Conservation (phyloP, 768 basidiomycete genomes). For the Amanita jacksonii region DNA sequence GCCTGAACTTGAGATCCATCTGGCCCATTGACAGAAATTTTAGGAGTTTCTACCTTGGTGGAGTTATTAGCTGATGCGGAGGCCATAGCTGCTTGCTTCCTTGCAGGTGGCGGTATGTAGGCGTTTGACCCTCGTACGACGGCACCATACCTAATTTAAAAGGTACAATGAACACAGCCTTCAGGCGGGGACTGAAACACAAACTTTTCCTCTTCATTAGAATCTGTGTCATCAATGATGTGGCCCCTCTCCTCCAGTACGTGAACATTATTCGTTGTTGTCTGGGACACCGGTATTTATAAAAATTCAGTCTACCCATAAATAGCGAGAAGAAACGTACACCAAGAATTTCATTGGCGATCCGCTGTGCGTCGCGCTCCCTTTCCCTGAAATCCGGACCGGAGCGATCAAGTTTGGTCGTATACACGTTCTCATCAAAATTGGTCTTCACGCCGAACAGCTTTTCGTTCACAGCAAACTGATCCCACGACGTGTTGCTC, state of each 20-base stretch:
- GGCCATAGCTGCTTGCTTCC: constrained; percentile 33
- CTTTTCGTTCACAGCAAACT: constrained; percentile 88
- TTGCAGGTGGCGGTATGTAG: constrained; percentile 90
- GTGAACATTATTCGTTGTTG: constrained; percentile 65
- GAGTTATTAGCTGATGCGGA: constrained; percentile 17
- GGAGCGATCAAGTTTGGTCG: constrained; percentile 82
- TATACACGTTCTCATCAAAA: constrained; percentile 92
- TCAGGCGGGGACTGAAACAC: constrained; percentile 18
- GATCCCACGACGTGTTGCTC: constrained; percentile 62
- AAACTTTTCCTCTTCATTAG: constrained; percentile 96
- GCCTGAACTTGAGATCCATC: constrained; percentile 48
- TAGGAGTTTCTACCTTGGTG: constrained; percentile 28
- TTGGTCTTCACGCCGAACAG: constrained; percentile 86
- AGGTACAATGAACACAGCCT: constrained; percentile 15
- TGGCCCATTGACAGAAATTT: constrained; percentile 70
- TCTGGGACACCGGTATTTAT: constrained; percentile 26
- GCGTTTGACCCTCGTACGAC: constrained; percentile 84
- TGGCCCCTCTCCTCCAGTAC: constrained; percentile 80
- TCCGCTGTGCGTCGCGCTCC: constrained; percentile 76
- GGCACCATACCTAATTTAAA: constrained; percentile 67
- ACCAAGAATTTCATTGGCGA: constrained; percentile 87
- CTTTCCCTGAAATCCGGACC: constrained; percentile 82
- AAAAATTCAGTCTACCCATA: constrained; percentile 3
- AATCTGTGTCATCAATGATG: constrained; percentile 55
- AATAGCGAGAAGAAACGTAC: constrained; percentile 34